Base-by-base conservation (phyloP, 495 filamentous ascomycete genomes). In the Evernia prunastri region DNA sequence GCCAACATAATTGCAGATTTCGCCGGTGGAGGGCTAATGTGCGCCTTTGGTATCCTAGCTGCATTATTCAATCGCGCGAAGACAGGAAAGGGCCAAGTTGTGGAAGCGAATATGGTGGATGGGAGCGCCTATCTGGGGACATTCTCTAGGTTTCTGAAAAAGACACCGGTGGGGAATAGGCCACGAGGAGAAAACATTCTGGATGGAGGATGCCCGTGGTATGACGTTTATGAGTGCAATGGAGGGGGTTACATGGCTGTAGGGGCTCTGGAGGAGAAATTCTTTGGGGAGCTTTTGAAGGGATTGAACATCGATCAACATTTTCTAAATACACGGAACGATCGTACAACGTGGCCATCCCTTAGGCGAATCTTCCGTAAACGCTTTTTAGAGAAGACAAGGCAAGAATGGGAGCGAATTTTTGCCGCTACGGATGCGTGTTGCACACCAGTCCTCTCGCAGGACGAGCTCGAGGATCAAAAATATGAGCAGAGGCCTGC, bases 41-140 rank as follows among this genome's bases (percentile, higher is more conserved):
- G 88, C 36, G 84, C 89, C 36, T 57, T 78, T 56, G 79, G 79
- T 12, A 81, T 83, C 29, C 60, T 83, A 23, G 70, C 81, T 4
- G 80, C 81, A 0, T 47, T 83, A 23, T 61, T 81, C 10, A 70
- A 73, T 2, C 75, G 81, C 37, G 58, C 69, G 4, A 66, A 66
- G 39, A 86, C 76, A 1, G 91, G 92, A 1, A 77, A 78, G 18
- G 93, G 92, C 0, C 91, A 96, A 75, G 83, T 96, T 4, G 92
- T 97, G 0, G 91, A 96, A 74, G 90, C 88, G 5, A 96, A 96
- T 75, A 97, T 97, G 92, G 92, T 96, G 9, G 93, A 97, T 74
- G 93, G 93, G 1, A 82, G 82, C 27, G 83, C 84, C 12, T 92
- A 91, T 70, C 73, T 97, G 17, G 87, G 87, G 2, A 87, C 85